A percentile compares a stretch with the other conserved stretches of the same genome.
Conservation (phyloP, 108 stramenopile genomes). For the Cyclotella atomus region DNA sequence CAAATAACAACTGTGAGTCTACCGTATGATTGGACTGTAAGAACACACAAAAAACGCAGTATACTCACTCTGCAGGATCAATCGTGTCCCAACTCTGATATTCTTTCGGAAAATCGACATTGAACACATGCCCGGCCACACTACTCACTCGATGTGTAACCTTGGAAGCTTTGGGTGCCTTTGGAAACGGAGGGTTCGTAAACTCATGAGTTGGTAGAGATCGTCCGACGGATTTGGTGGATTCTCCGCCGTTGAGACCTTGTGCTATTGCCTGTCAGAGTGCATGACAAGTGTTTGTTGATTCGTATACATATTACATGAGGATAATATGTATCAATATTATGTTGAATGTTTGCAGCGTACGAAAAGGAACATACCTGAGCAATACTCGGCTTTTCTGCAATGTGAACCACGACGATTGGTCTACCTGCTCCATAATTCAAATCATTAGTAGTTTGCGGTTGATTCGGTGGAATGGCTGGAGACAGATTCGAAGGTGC, state of each 20-base stretch:
- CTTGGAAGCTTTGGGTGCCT: constrained; percentile 68
- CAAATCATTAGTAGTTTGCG: constrained; percentile 82
- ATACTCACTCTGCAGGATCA: constrained; percentile 76
- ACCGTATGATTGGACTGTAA: not conserved
- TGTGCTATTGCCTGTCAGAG: constrained; percentile 65
- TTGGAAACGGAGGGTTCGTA: constrained; percentile 64
- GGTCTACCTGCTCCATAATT: constrained; percentile 73
- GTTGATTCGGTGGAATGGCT: constrained; percentile 74
- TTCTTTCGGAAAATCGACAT: constrained; percentile 89
- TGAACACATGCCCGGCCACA: constrained; percentile 96
- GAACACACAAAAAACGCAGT: not conserved
- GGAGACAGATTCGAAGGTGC: constrained; percentile 8
- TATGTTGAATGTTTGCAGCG: no score
- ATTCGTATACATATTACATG: no score
- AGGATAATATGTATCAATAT: no score
- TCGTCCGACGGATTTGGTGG: constrained; percentile 28
- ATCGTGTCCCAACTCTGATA: constrained; percentile 93
- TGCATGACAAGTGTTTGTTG: no score
- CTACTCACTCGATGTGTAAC: constrained; percentile 81
- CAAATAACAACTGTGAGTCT: not conserved
- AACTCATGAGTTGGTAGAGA: constrained; percentile 77
- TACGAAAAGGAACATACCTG: constrained; percentile 21
- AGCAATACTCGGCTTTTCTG: constrained; percentile 87
- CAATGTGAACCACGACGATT: constrained; percentile 79
- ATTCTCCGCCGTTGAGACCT: constrained; percentile 50